Evolutionary conservation across 2,329 filamentous ascomycete species (phyloP).

Genomic region (Myriosclerotinia curreyana): DNA sequence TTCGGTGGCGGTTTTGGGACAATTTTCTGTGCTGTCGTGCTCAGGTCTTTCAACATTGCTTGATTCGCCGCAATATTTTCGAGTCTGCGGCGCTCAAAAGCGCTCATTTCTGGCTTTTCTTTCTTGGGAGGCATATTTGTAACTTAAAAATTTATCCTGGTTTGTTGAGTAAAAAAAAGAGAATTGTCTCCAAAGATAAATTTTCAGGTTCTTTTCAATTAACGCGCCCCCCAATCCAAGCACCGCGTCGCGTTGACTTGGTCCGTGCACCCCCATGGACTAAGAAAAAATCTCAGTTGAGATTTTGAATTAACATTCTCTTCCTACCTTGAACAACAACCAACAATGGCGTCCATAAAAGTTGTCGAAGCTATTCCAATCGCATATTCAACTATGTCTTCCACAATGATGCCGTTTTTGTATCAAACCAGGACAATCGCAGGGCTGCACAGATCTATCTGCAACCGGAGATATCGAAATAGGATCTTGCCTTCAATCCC

Average conservation of each 20-base stretch:
- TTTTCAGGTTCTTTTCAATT: conserved; percentile 12
- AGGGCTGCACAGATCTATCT: conserved; percentile 18
- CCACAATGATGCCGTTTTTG: conserved; percentile 60
- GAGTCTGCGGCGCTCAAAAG: conserved; percentile 79
- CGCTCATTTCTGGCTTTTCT: conserved; percentile 61
- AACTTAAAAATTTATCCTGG: not conserved
- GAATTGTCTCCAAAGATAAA: not conserved
- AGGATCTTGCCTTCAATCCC: not conserved
- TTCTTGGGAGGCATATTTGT: conserved; percentile 49
- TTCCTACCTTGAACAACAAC: not conserved
- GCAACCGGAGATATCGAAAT: not conserved
- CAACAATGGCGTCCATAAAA: conserved; percentile 21
- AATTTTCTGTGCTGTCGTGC: conserved; percentile 66
- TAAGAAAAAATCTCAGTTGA: not conserved
- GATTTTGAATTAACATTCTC: too few relatives aligned
- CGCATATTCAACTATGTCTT: conserved; percentile 24
- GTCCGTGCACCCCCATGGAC: conserved; percentile 1
- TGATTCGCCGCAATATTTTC: conserved; percentile 88
- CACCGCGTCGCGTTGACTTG: conserved; percentile 12
- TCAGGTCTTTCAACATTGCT: conserved; percentile 74
- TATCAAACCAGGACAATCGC: conserved; percentile 67
- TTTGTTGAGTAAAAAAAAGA: not conserved
- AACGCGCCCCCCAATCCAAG: conserved; percentile 8
- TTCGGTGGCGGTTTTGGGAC: conserved; percentile 57
- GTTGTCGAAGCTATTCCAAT: conserved; percentile 22